Conservation (phyloP, 2,329 filamentous ascomycete genomes). For the Stylonectria norvegica region DNA sequence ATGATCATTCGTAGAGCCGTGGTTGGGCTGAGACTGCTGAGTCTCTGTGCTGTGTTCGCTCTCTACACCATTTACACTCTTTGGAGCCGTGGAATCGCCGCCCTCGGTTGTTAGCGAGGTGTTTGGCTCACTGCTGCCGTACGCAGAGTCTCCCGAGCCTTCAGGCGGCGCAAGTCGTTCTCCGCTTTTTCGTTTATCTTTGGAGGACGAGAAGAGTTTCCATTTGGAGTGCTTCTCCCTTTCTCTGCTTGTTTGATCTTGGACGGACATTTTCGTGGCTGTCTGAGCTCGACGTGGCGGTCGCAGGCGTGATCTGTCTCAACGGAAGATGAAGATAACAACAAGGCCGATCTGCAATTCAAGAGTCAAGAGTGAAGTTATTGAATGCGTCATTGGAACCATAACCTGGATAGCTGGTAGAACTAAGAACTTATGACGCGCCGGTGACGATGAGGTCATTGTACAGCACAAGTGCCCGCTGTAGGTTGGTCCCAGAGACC, state of each 20-base stretch:
- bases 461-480: not conserved
- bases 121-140: slow-evolving; percentile 23
- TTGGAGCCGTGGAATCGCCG: slow-evolving; percentile 7
- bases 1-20: slow-evolving; percentile 1
- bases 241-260: slow-evolving; percentile 11
- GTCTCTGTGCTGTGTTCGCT: not conserved
- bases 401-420: not conserved
- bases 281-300: not conserved
- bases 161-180: slow-evolving; percentile 6
- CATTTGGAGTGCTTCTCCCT: slow-evolving; percentile 24
- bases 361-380: not conserved
- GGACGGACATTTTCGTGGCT: slow-evolving; percentile 5
- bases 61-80: slow-evolving; percentile 8
- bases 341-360: not conserved
- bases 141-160: slow-evolving; percentile 19
- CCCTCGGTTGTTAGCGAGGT: slow-evolving; percentile 23
- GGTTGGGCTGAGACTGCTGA: not conserved
- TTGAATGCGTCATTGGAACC: not conserved
- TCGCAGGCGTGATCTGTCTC: not conserved
- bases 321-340: not conserved
- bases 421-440: not conserved
- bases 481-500: no score
- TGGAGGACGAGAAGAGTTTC: slow-evolving; percentile 24
- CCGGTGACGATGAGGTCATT: not conserved
- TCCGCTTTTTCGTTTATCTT: slow-evolving; percentile 17